phyloP scores from a whole-genome alignment of 768 basidiomycete species.

The Pleurotus tuber-regium region DNA sequence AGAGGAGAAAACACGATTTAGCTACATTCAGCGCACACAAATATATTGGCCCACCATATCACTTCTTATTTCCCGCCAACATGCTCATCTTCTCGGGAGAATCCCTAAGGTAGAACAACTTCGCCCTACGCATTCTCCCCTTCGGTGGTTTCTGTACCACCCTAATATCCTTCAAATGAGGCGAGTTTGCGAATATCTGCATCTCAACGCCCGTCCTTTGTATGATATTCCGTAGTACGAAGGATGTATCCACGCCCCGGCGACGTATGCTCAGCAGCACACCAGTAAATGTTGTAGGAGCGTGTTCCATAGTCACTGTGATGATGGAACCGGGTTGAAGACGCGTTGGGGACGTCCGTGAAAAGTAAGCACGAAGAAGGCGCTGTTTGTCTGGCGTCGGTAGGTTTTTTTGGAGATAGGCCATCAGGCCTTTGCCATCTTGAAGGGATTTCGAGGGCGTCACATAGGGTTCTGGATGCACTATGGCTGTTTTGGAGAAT shows the following conservation, averaged over 20 bases:
- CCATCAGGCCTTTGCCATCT: constrained; percentile 77
- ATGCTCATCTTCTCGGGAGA: constrained; percentile 83
- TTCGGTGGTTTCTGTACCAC: constrained; percentile 65
- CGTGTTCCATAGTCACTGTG: constrained; percentile 71
- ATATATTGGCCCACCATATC: constrained; percentile 16
- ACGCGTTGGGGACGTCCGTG: constrained; percentile 62
- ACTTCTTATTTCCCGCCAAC: constrained; percentile 49
- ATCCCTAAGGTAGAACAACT: constrained; percentile 80
- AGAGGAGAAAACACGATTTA: too few relatives aligned
- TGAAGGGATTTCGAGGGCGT: constrained; percentile 45
- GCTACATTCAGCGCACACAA: too few relatives aligned
- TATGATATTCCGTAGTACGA: constrained; percentile 86
- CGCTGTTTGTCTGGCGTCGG: constrained; percentile 67
- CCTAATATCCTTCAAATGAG: constrained; percentile 85
- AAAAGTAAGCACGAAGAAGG: constrained; percentile 70
- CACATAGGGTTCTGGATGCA: constrained; percentile 42
- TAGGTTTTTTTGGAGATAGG: constrained; percentile 62
- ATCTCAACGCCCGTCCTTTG: constrained; percentile 92
- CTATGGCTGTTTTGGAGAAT: constrained; percentile 68
- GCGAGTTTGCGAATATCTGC: constrained; percentile 85
- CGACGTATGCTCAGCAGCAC: constrained; percentile 82
- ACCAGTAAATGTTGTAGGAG: constrained; percentile 84
- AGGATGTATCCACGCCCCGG: constrained; percentile 84
- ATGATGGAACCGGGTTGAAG: constrained; percentile 85
- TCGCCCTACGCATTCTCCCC: constrained; percentile 70